phyloP scores from a whole-genome alignment of 257 asterid species.

The Solanum microdontum region DNA sequence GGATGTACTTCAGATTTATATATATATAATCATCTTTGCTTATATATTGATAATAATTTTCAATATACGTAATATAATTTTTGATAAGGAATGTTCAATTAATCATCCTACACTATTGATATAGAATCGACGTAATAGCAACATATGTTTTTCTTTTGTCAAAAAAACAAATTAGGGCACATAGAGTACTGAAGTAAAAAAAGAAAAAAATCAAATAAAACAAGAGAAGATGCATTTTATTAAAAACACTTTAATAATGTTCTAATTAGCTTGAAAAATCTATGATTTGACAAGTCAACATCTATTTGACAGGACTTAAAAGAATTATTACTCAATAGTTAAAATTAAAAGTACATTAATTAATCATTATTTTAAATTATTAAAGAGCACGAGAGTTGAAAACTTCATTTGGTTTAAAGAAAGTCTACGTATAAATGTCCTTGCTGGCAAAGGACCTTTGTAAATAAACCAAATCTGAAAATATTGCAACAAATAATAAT shows the following conservation, averaged over 20 bases:
- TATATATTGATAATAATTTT: neutral
- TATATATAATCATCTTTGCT: neutral
- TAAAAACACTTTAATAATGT: neutral
- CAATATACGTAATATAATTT: neutral
- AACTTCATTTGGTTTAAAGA: neutral
- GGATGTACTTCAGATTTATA: neutral
- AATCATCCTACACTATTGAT: neutral
- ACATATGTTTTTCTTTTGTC: neutral
- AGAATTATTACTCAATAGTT: neutral
- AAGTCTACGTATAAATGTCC: neutral
- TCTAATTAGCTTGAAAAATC: neutral
- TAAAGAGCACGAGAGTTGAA: neutral
- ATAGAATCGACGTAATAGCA: neutral
- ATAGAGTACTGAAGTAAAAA: neutral
- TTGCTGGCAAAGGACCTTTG: neutral
- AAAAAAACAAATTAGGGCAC: neutral
- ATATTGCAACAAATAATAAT: neutral
- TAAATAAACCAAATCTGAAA: constrained; percentile 1
- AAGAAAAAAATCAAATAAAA: neutral
- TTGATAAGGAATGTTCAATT: neutral
- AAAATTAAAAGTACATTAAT: neutral
- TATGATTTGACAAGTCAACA: neutral
- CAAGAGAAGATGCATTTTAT: neutral
- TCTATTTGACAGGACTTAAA: neutral
- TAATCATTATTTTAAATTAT: neutral